Evolutionary conservation across 164 flowering plant species (phyloP).

Genomic region (Umbilicus rupestris): DNA sequence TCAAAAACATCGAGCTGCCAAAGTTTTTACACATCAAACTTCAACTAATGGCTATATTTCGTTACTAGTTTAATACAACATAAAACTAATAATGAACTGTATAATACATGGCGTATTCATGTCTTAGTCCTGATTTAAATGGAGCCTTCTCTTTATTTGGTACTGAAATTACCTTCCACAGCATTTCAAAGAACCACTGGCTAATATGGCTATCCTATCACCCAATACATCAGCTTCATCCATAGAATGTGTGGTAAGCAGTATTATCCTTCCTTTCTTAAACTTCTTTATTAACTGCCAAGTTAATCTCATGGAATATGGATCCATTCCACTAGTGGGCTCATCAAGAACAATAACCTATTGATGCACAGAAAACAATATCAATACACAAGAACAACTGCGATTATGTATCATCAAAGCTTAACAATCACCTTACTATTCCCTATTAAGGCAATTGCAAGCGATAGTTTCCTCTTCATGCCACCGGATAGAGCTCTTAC

Average conservation of each 20-base stretch:
- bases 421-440: conserved; percentile 68
- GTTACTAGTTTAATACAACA: background rate
- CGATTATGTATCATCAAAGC: background rate
- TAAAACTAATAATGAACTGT: background rate
- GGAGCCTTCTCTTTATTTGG: background rate
- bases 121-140: background rate
- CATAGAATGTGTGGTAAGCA: conserved; percentile 97
- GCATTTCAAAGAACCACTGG: conserved; percentile 89
- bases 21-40: background rate
- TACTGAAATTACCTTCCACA: conserved; percentile 69
- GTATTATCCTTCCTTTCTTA: conserved; percentile 83
- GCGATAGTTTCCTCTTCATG: conserved; percentile 93
- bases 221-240: conserved; percentile 97
- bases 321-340: conserved; percentile 99
- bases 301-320: conserved; percentile 95
- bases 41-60: background rate
- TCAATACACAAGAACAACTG: conserved; percentile 1
- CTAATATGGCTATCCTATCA: conserved; percentile 98
- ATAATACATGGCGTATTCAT: background rate
- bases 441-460: conserved; percentile 90
- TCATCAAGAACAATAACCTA: conserved; percentile 96
- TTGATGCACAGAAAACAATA: background rate
- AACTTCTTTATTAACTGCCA: conserved; percentile 91
- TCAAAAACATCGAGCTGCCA: conserved; percentile 87
- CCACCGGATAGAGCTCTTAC: conserved; percentile 93